Percentiles rank a stretch among this genome's conserved stretches.
Conservation (phyloP, 2,329 filamentous ascomycete genomes). For the Tolypocladium ovalisporum region DNA sequence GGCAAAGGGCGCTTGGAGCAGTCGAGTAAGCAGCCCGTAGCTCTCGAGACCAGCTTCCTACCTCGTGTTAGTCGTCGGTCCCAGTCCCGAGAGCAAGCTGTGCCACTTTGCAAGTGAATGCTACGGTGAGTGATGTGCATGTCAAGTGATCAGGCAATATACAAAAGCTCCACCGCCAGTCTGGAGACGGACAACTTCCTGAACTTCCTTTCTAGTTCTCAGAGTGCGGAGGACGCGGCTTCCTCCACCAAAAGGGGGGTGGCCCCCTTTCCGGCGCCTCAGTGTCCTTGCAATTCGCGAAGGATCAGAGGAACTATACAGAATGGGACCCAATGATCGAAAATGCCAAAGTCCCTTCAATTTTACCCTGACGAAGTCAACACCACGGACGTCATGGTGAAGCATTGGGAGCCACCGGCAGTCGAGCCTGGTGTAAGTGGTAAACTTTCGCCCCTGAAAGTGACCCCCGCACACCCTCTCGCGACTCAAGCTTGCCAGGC, state of each 20-base stretch:
- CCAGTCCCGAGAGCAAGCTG: neutral
- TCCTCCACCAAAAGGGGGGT: neutral
- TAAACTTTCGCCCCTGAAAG: neutral
- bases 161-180: neutral
- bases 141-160: neutral
- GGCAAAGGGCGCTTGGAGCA: neutral
- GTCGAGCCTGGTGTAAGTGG: neutral
- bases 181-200: neutral
- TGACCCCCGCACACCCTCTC: neutral
- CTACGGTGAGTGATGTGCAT: neutral
- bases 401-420: neutral
- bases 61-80: neutral
- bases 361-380: neutral
- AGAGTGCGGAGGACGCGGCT: neutral
- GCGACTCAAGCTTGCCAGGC: neutral
- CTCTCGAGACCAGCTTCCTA: neutral
- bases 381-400: too few species aligned
- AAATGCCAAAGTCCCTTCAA: too few species aligned
- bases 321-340: neutral
- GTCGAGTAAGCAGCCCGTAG: neutral
- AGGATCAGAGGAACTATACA: neutral
- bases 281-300: neutral
- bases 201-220: neutral
- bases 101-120: neutral
- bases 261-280: neutral